Base-by-base conservation (phyloP, 371 early-diverging fungal species). In the Cokeromyces recurvatus region DNA sequence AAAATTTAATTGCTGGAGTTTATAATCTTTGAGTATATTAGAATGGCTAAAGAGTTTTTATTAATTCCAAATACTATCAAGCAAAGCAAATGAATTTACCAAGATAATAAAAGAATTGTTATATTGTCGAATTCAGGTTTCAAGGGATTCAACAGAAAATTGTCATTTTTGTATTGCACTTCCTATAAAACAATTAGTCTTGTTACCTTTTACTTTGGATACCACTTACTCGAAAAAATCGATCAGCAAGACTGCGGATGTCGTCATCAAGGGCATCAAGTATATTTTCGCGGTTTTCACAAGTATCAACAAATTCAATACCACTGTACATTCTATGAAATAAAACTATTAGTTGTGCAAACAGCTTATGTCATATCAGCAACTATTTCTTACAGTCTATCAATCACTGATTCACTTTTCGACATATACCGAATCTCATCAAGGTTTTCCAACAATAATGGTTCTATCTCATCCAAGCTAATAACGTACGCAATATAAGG, bases 21-120 rank as follows among this genome's bases (percentile, higher is more conserved):
- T 34, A 34, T 43, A 32, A 22, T 32, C 20, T 43, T 43, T 43
- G 44, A 32, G 34, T 32, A 21, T 43, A 12, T 43, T 43, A 34
- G 11, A 43, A 43, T 21, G 34, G 20, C 32, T 43, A 43, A 32
- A 43, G n/a, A 14, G 20, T 19, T 21, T 32, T 43, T 11, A 32
- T 21, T 32, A 43, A 25, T 32, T 43, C 3, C 34, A 32, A 32
- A 14, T 20, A 34, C 32, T 43, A 16, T 43, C 22, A 34, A 43
- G 44, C 32, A 46, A 46, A 37, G 37, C 44, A 35, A 44, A 34
- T 20, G 21, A 44, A 35, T 34, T 34, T 44, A 34, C 23, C 44
- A 32, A 5, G 20, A 34, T 22, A 22, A 34, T 19, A 35, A 37
- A 25, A 25, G 37, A 35, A 37, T 24, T 14, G 36, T 36, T 2